Conservation (phyloP, 2,329 filamentous ascomycete genomes). For the Thielaviopsis punctulata region DNA sequence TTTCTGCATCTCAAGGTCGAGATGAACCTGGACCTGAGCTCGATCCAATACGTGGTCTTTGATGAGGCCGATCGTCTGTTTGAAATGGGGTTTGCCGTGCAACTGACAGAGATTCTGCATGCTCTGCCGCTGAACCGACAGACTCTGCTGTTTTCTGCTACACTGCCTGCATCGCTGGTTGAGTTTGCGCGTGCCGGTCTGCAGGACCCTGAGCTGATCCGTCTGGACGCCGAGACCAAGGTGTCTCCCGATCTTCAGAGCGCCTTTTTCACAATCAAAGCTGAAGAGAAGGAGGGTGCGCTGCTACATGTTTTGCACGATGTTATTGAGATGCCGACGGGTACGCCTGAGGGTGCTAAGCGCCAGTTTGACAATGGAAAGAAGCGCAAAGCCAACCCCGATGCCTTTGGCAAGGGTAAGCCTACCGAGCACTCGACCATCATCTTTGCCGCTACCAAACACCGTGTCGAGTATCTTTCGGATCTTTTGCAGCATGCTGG, state of each 20-base stretch:
- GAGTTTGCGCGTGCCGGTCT: constrained; percentile 90
- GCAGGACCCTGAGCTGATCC: constrained; percentile 78
- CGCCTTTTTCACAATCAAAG: constrained; percentile 87
- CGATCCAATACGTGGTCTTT: constrained; percentile 86
- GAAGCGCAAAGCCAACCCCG: constrained; percentile 53
- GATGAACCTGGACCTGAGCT: constrained; percentile 82
- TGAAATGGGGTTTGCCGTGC: constrained; percentile 94
- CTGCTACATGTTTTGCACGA: constrained; percentile 78
- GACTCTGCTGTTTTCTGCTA: constrained; percentile 88
- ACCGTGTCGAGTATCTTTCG: constrained; percentile 88
- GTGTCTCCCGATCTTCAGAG: constrained; percentile 91
- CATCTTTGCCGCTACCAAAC: constrained; percentile 85
- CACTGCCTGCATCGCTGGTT: constrained; percentile 79
- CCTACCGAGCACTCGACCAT: constrained; percentile 88
- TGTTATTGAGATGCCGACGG: constrained; percentile 78
- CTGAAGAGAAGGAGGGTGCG: constrained; percentile 83
- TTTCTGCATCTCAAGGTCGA: constrained; percentile 96
- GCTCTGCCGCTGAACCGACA: constrained; percentile 71
- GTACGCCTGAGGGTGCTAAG: constrained; percentile 34
- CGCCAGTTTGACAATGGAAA: constrained; percentile 33
- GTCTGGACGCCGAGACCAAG: constrained; percentile 87
- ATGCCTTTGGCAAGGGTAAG: constrained; percentile 41
- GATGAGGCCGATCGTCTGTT: constrained; percentile 95
- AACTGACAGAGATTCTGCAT: constrained; percentile 83
- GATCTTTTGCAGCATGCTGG: constrained; percentile 63